Evolutionary conservation across 75 land plant genomes (phyloP), one percentile per base, ranked within the genome.

Genomic region (Picea sitchensis): DNA sequence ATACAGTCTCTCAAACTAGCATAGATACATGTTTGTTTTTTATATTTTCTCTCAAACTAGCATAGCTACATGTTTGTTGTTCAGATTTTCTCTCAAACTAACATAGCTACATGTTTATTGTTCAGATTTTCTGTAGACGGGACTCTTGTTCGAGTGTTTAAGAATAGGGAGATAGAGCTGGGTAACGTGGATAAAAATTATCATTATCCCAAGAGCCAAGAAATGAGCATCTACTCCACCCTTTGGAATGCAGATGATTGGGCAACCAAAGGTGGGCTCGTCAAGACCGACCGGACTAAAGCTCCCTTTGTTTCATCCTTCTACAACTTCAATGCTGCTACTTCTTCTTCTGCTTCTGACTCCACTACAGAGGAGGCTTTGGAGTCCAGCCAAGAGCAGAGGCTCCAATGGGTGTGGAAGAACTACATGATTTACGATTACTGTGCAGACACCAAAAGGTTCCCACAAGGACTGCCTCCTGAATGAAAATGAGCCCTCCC

Each of bases 81-180:
- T 26, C 0, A 26, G 26, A 26, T 26, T 26, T 26, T 36, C 38
- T 36, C 38, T 36, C 38, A 36, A 36, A 36, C 38, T 36, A 36
- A 36, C 3, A 36, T 36, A 3, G 3, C 38, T 3, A 36, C 38
- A 36, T 2, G 3, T 36, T 58, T 2, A 11, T 34, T 77, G 11
- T 38, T 4, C 86, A 88, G 85, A 31, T 88, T 83, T 79, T 81
- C 31, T 11, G 87, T 88, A 58, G 90, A 88, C 59, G 69, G 73
- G 13, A 86, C 77, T 14, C 90, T 87, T 0, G 73, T 88, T 15
- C 72, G 88, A 62, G 81, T 80, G 17, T 83, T 81, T 79, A 81
- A 76, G 14, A 88, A 88, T 85, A 76, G 15, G 57, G 85, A 86
- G 61, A 36, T 0, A 1, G 77, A 54, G 47, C 8, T 78, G 14